These are phyloP conservation scores for Termitomyces sp. DNA, from an alignment of 768 basidiomycete genomes.

Conservation along the genomic window DNA sequence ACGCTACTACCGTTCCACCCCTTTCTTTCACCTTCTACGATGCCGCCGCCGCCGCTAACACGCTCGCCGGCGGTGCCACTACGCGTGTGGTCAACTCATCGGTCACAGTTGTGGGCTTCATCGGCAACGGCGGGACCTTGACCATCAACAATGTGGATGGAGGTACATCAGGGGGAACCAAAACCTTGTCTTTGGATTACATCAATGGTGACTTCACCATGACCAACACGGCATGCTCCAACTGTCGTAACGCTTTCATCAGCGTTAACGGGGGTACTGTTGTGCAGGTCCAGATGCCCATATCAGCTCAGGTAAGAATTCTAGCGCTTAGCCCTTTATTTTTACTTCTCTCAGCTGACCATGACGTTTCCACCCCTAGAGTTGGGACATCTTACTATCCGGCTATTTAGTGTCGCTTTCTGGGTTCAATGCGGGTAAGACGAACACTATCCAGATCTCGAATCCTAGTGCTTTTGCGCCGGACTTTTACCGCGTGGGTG, in stretches of 20 bases:
- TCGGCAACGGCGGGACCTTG: conserved; percentile 40
- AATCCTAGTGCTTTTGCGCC: conserved; percentile 39
- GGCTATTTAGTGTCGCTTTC: conserved; percentile 38
- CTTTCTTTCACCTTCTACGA: conserved; percentile 31
- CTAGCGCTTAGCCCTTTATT: not conserved
- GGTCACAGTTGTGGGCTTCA: conserved; percentile 35
- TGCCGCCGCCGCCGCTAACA: conserved; percentile 29
- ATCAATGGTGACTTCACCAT: conserved; percentile 43
- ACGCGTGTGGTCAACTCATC: conserved; percentile 31
- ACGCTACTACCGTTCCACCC: conserved; percentile 19
- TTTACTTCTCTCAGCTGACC: not conserved
- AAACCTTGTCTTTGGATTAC: conserved; percentile 41
- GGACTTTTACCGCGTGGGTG: conserved; percentile 38
- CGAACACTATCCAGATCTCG: conserved; percentile 40
- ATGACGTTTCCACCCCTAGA: conserved; percentile 22
- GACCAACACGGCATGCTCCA: conserved; percentile 42
- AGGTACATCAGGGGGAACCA: conserved; percentile 36
- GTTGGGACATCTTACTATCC: conserved; percentile 39
- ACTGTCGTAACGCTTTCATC: conserved; percentile 43
- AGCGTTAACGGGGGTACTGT: conserved; percentile 42
- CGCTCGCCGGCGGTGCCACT: conserved; percentile 33
- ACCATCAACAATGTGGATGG: conserved; percentile 40
- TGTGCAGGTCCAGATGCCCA: conserved; percentile 42
- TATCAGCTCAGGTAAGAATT: conserved; percentile 39
- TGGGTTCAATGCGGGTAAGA: conserved; percentile 41